phyloP scores from a whole-genome alignment of 495 filamentous ascomycete species.

The Neurospora intermedia region DNA sequence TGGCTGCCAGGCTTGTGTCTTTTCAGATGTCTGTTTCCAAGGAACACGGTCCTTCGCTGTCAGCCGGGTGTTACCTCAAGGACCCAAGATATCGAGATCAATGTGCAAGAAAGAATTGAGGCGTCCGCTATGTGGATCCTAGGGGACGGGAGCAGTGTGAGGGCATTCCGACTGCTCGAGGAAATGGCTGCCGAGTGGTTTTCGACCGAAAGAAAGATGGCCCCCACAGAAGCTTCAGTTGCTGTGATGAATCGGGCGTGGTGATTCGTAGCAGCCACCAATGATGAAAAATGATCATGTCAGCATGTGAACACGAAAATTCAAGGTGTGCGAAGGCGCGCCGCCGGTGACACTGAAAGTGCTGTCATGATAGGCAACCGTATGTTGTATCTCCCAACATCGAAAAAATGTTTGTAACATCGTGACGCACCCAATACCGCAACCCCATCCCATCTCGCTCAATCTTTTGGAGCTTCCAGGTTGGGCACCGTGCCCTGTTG shows the following conservation, averaged over 20 bases:
- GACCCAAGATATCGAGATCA: background rate
- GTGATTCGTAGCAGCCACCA: background rate
- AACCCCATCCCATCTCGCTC: background rate
- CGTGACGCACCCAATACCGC: background rate
- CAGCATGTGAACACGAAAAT: background rate
- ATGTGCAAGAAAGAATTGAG: background rate
- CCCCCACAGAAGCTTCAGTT: background rate
- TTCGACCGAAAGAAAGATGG: background rate
- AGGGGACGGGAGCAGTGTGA: background rate
- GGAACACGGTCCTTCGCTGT: background rate
- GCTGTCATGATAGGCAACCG: background rate
- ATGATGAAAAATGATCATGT: background rate
- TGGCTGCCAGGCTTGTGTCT: background rate
- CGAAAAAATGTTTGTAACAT: background rate
- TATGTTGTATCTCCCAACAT: background rate
- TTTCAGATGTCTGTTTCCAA: background rate
- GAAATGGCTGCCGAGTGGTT: background rate
- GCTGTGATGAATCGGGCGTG: background rate
- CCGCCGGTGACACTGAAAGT: background rate
- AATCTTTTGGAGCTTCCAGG: background rate
- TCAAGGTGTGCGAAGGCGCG: background rate
- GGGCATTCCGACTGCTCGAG: background rate
- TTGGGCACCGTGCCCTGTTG: background rate
- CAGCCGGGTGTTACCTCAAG: background rate
- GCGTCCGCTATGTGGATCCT: background rate